A percentile compares a stretch with the other conserved stretches of the same genome.
These are phyloP conservation scores for Trichophyton schoenleinii DNA, from an alignment of 2,329 filamentous ascomycete species.

Conservation along the genomic window DNA sequence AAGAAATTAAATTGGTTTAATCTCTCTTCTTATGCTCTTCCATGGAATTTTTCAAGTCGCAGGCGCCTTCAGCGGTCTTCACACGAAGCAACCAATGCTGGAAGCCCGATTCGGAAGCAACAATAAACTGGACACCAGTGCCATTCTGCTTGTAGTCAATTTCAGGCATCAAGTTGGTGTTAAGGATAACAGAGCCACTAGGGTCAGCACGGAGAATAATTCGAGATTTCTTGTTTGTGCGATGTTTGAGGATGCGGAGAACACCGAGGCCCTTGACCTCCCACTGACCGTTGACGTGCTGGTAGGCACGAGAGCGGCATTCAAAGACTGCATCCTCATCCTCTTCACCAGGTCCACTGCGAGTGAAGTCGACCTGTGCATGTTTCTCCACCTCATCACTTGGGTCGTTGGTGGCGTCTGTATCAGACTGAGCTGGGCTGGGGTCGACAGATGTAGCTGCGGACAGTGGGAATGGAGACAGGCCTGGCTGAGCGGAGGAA, in stretches of 20 bases:
- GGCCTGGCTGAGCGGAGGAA: not conserved
- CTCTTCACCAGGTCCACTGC: constrained; percentile 55
- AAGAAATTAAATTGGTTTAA: not conserved
- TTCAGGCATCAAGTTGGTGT: constrained; percentile 51
- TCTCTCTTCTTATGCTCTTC: constrained; percentile 37
- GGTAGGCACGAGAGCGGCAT: constrained; percentile 56
- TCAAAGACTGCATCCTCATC: constrained; percentile 60
- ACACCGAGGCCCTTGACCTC: constrained; percentile 57
- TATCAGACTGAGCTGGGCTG: constrained; percentile 30
- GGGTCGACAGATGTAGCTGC: constrained; percentile 25
- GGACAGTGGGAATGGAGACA: constrained; percentile 14
- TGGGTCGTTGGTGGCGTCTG: constrained; percentile 30
- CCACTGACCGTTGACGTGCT: constrained; percentile 50
- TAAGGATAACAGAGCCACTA: constrained; percentile 59
- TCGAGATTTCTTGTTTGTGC: constrained; percentile 52
- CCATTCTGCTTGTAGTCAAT: constrained; percentile 48
- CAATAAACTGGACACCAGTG: constrained; percentile 33
- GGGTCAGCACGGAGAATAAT: constrained; percentile 64
- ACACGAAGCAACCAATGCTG: constrained; percentile 62
- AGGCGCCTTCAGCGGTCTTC: constrained; percentile 44
- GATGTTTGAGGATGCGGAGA: constrained; percentile 61
- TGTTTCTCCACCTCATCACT: constrained; percentile 46
- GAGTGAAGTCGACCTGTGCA: constrained; percentile 58
- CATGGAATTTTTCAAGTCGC: constrained; percentile 34
- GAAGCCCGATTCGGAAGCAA: constrained; percentile 46